Evolutionary conservation across 1,284 basidiomycete genomes (phyloP).

Genomic region (Pseudozyma thailandica): DNA sequence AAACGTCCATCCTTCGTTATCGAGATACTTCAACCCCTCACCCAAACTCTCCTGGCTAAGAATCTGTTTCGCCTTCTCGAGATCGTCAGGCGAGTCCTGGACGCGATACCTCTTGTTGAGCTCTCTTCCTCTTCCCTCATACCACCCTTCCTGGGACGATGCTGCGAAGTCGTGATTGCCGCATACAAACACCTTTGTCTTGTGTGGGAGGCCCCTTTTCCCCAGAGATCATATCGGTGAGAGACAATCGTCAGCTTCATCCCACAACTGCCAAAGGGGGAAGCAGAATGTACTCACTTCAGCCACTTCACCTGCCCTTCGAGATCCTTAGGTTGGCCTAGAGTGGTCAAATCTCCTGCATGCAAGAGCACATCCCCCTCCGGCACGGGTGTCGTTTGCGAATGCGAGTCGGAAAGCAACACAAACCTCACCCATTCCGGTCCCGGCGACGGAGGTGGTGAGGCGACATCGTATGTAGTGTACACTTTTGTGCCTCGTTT

Average conservation of each 20-base stretch:
- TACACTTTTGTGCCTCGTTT: slow-evolving; percentile 18
- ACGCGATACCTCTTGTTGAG: slow-evolving; percentile 28
- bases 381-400: slow-evolving; percentile 29
- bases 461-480: slow-evolving; percentile 19
- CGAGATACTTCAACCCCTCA: slow-evolving; percentile 19
- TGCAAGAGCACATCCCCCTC: slow-evolving; percentile 47
- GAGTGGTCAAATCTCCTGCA: slow-evolving; percentile 46
- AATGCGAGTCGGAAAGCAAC: slow-evolving; percentile 49
- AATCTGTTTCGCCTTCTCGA: slow-evolving; percentile 1
- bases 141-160: slow-evolving; percentile 15
- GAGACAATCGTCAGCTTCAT: no score
- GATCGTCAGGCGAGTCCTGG: slow-evolving; percentile 15
- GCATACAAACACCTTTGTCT: slow-evolving; percentile 33
- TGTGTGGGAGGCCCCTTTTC: slow-evolving; percentile 11
- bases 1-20: slow-evolving; percentile 26
- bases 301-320: slow-evolving; percentile 40
- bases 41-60: slow-evolving; percentile 2
- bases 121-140: slow-evolving; percentile 22
- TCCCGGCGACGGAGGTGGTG: slow-evolving; percentile 28
- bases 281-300: slow-evolving; percentile 32
- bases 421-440: slow-evolving; percentile 45
- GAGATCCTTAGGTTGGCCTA: slow-evolving; percentile 29
- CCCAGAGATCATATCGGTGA: no score
- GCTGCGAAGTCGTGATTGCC: slow-evolving; percentile 54
- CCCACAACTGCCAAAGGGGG: no score